Conservation (phyloP, 2,329 filamentous ascomycete species). For the Epichloe festucae region DNA sequence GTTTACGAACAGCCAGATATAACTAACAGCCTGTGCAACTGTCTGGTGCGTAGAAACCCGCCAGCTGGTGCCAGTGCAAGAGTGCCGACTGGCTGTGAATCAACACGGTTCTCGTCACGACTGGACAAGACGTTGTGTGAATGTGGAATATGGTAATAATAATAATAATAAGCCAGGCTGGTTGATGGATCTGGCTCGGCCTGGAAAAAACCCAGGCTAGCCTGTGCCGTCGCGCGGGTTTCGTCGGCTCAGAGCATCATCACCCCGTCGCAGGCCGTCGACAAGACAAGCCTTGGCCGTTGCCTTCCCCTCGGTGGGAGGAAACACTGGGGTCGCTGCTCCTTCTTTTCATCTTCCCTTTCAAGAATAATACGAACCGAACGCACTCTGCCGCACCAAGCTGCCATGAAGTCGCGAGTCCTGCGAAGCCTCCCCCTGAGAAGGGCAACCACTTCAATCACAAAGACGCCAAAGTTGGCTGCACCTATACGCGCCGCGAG, state of each 20-base stretch:
- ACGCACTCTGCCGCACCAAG: not conserved
- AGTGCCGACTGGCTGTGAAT: not conserved
- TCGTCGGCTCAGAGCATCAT: conserved; percentile 20
- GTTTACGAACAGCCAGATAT: not conserved
- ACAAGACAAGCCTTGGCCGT: conserved; percentile 3
- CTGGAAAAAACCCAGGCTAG: not conserved
- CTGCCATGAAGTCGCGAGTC: conserved; percentile 22
- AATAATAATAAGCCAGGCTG: too few relatives aligned
- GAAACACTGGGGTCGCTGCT: not conserved
- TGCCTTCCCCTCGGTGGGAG: conserved; percentile 1
- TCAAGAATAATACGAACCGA: not conserved
- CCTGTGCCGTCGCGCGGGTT: conserved; percentile 13
- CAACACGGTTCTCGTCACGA: not conserved
- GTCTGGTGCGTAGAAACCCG: not conserved
- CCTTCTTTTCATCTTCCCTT: not conserved
- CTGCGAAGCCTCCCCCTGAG: conserved; percentile 18
- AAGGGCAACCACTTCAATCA: conserved; percentile 11
- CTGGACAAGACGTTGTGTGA: not conserved
- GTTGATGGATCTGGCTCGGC: not conserved
- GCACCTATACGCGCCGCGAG: conserved; percentile 25
- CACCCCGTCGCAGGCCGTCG: conserved; percentile 5
- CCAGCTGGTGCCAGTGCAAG: not conserved
- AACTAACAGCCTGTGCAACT: not conserved
- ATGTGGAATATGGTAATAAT: not conserved
- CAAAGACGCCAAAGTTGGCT: conserved; percentile 11